Conservation (phyloP, 2,329 filamentous ascomycete genomes). For the Pestalotiopsis sp. region DNA sequence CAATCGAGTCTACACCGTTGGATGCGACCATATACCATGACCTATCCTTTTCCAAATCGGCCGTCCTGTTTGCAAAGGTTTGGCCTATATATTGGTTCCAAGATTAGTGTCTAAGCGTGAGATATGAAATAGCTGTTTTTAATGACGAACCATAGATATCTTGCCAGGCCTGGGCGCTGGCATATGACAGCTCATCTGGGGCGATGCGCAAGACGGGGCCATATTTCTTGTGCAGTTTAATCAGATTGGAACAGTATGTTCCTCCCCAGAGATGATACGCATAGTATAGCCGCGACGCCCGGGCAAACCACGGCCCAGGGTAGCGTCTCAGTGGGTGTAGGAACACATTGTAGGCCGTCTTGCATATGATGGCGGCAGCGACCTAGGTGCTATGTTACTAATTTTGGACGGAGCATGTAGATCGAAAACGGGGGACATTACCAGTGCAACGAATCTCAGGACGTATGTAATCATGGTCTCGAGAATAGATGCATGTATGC, state of each 20-base stretch:
- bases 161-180: slow-evolving; percentile 37
- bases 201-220: slow-evolving; percentile 38
- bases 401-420: too few relatives aligned
- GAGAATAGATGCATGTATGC: too few relatives aligned
- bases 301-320: not conserved
- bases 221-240: slow-evolving; percentile 24
- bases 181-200: slow-evolving; percentile 44
- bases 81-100: not conserved
- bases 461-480: too few relatives aligned
- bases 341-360: not conserved
- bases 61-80: not conserved
- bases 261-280: not conserved
- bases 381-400: too few relatives aligned
- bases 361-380: too few relatives aligned
- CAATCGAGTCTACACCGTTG: not conserved
- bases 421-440: too few relatives aligned
- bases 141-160: slow-evolving; percentile 40
- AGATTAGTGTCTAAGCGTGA: not conserved
- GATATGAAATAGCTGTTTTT: too few relatives aligned
- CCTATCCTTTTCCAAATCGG: not conserved
- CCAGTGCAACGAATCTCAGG: too few relatives aligned
- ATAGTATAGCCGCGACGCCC: not conserved
- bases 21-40: too few relatives aligned
- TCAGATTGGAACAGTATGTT: slow-evolving; percentile 8
- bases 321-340: not conserved